These are phyloP conservation scores for Lactarius psammicola DNA, from an alignment of 768 basidiomycete species.

Conservation along the genomic window DNA sequence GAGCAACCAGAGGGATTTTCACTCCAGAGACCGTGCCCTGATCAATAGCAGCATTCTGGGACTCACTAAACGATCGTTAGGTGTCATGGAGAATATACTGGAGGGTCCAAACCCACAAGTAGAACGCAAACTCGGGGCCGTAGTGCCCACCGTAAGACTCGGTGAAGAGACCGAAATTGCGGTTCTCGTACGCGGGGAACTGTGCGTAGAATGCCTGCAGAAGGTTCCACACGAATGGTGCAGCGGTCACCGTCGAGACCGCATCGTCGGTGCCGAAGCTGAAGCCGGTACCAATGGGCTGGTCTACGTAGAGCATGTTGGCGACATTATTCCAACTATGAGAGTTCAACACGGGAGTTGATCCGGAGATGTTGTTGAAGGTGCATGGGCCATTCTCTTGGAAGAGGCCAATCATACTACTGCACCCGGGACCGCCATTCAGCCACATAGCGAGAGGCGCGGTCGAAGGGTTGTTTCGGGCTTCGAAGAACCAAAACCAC, in stretches of 20 bases:
- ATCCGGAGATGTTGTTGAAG: slow-evolving; percentile 11
- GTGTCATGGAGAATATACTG: not conserved
- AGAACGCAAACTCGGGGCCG: slow-evolving; percentile 28
- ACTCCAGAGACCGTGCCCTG: slow-evolving; percentile 41
- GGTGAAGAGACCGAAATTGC: slow-evolving; percentile 51
- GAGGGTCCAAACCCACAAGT: not conserved
- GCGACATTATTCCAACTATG: slow-evolving; percentile 22
- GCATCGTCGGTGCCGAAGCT: not conserved
- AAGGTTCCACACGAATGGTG: not conserved
- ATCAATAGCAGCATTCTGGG: slow-evolving; percentile 54
- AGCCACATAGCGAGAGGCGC: slow-evolving; percentile 10
- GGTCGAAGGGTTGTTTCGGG: not conserved
- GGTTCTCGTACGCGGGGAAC: slow-evolving; percentile 42
- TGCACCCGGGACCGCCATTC: slow-evolving; percentile 3
- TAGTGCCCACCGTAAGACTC: slow-evolving; percentile 42
- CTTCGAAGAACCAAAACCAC: slow-evolving; percentile 16
- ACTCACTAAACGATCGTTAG: slow-evolving; percentile 32
- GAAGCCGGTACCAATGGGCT: slow-evolving; percentile 13
- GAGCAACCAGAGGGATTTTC: slow-evolving; percentile 42
- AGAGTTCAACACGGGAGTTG: slow-evolving; percentile 11
- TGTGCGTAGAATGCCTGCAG: slow-evolving; percentile 27
- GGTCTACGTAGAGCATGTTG: slow-evolving; percentile 26
- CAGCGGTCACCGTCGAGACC: not conserved
- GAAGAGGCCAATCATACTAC: slow-evolving; percentile 2
- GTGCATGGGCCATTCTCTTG: slow-evolving; percentile 23